Evolutionary conservation across 768 basidiomycete species (phyloP).

Genomic region (Cantharellus cinnabarinus): DNA sequence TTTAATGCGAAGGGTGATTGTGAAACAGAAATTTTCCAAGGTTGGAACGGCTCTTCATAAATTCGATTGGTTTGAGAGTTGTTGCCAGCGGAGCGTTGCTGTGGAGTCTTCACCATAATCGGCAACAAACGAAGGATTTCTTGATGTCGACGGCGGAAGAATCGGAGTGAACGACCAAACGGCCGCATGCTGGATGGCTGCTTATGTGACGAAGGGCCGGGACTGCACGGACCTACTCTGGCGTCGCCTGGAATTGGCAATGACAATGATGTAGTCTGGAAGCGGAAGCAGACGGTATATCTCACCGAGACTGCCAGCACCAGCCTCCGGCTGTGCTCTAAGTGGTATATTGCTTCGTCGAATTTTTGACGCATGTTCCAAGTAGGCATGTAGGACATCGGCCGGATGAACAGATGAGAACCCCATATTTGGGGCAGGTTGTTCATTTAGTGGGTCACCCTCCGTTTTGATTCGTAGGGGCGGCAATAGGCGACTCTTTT

Average conservation of each 20-base stretch:
- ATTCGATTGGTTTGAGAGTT: neutral
- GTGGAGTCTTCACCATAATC: neutral
- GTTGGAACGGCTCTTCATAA: neutral
- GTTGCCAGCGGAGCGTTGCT: neutral
- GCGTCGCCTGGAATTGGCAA: neutral
- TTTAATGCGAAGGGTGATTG: neutral
- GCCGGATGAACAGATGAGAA: neutral
- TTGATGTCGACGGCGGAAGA: neutral
- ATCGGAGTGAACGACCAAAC: neutral
- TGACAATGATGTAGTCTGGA: neutral
- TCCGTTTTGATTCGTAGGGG: slow-evolving; percentile 22
- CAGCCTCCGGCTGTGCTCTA: neutral
- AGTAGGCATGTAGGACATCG: neutral
- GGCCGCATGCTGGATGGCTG: neutral
- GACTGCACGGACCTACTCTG: neutral
- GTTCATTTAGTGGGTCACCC: neutral
- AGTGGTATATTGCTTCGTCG: neutral
- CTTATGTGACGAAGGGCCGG: neutral
- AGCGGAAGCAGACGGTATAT: neutral
- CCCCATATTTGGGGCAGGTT: neutral
- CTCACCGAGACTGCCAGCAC: too few species aligned
- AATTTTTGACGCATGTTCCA: neutral
- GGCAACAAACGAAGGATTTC: neutral
- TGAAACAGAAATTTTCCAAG: neutral
- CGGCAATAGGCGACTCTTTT: slow-evolving; percentile 35